phyloP scores from a whole-genome alignment of 192 early-diverging fungal genomes.

The Podila minutissima region DNA sequence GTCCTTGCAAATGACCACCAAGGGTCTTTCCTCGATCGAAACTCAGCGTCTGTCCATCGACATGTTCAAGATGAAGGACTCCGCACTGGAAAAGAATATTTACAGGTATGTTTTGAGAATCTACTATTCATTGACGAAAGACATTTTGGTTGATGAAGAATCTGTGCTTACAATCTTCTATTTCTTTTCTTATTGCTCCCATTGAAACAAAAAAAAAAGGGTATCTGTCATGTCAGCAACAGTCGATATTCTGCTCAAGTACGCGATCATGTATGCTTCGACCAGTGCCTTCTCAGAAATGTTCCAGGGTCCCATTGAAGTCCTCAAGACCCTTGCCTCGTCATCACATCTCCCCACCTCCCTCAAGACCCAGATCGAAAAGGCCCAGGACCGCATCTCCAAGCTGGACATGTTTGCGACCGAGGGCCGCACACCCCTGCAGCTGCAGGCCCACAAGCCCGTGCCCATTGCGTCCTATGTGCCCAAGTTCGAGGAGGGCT shows the following conservation, averaged over 20 bases:
- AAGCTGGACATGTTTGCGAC: conserved; percentile 61
- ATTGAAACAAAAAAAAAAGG: conserved; percentile 7
- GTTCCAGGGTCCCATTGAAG: conserved; percentile 53
- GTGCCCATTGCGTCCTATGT: conserved; percentile 87
- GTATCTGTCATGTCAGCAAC: conserved; percentile 52
- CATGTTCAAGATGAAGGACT: conserved; percentile 48
- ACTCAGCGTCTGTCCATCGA: conserved; percentile 29
- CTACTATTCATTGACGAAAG: background rate
- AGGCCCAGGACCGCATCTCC: conserved; percentile 54
- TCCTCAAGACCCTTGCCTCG: conserved; percentile 42
- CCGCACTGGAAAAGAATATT: conserved; percentile 38
- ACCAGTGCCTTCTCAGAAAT: conserved; percentile 73
- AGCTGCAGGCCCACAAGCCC: conserved; percentile 86
- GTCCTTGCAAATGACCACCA: conserved; percentile 50
- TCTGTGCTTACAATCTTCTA: background rate
- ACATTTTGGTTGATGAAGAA: background rate
- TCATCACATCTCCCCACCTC: conserved; percentile 9
- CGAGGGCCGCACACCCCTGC: conserved; percentile 73
- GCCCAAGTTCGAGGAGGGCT: conserved; percentile 92
- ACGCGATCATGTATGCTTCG: conserved; percentile 63
- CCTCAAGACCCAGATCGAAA: conserved; percentile 41
- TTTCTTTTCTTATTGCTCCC: background rate
- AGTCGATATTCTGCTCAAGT: conserved; percentile 55
- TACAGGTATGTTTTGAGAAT: conserved; percentile 16
- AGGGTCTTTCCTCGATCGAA: conserved; percentile 24